Conservation (phyloP, 495 filamentous ascomycete genomes). For the Neurospora sp. region DNA sequence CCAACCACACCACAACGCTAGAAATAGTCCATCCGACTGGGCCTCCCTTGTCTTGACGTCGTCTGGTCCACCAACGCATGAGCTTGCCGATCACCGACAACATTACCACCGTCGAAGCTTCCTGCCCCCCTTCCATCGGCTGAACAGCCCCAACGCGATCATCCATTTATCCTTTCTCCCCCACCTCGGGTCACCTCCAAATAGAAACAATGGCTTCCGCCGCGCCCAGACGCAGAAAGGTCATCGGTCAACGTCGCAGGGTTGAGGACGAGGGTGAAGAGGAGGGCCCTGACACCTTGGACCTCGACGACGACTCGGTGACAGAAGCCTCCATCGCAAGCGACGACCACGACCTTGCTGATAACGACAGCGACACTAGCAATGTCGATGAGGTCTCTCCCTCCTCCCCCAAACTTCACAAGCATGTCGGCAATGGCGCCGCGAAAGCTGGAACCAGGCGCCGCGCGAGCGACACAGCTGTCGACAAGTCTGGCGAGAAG, state of each 20-base stretch:
- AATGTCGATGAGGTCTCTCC: slow-evolving; percentile 51
- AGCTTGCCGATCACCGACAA: slow-evolving; percentile 5
- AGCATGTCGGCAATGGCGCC: slow-evolving; percentile 26
- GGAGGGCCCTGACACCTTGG: slow-evolving; percentile 54
- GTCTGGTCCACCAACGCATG: slow-evolving; percentile 15
- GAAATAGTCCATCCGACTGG: not conserved
- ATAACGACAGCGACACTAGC: slow-evolving; percentile 65
- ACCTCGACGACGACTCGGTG: slow-evolving; percentile 71
- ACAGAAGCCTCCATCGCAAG: slow-evolving; percentile 69
- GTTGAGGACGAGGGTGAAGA: slow-evolving; percentile 74
- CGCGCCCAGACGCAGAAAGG: slow-evolving; percentile 51
- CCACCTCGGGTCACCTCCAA: slow-evolving; percentile 3
- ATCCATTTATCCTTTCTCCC: not conserved
- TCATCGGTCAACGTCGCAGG: slow-evolving; percentile 65
- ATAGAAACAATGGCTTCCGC: slow-evolving; percentile 21
- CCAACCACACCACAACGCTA: slow-evolving; percentile 1
- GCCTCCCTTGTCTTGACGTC: not conserved
- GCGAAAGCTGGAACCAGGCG: slow-evolving; percentile 34
- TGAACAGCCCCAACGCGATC: slow-evolving; percentile 3
- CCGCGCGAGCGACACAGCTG: slow-evolving; percentile 19
- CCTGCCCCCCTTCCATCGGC: slow-evolving; percentile 15
- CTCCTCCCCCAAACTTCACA: slow-evolving; percentile 31
- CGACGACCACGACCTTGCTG: slow-evolving; percentile 67
- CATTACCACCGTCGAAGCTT: slow-evolving; percentile 13
- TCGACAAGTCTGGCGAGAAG: slow-evolving; percentile 18